Base-by-base conservation (phyloP, 352 stramenopile genomes). In the Globisporangium uncinulatum region DNA sequence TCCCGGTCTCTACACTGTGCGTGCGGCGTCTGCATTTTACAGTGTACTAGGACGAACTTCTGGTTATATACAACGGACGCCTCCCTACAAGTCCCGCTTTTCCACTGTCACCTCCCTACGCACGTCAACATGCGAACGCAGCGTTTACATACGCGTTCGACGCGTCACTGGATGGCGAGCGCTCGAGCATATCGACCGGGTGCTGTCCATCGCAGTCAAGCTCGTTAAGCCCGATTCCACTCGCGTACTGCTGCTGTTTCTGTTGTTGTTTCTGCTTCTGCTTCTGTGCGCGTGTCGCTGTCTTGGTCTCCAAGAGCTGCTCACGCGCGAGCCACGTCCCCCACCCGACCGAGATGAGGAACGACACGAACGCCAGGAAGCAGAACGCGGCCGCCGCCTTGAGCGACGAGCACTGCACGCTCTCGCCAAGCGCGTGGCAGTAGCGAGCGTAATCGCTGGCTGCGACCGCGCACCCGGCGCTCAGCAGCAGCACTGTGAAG, bases 401-500 rank as follows among this genome's bases (percentile, higher is more conserved):
- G 47, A 90, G 49, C 29, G 76, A 52, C 39, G 62, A 66, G 53
- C 80, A 90, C 60, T 73, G 65, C 3, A 87, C 77, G n/a, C 65
- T 60, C 29, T 58, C 60, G 37, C 57, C 43, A 39, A 87, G 48
- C 14, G 61, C 51, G 55, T 73, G 56, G 56, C 80, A 91, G 65
- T 88, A 85, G 31, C 67, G 74, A 43, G 87, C 66, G 56, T 87
- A 91, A 63, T 91, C 80, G 44, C 71, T 78, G 24, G 72, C 80
- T 1, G 78, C 78, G 20, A 91, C 62, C 9, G 72, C 74, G 46
- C 72, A 86, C 29, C 72, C 80, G 11, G 69, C 71, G 58, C 80
- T 88, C 54, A 91, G 70, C 47, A 85, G 73, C 47, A 91, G 72
- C 51, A 91, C 79, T 5, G 76, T 83, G 50, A 91, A 83, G 54